Base-by-base conservation (phyloP, 805 yeast genomes). In the Middelhovenomyces tepae region DNA sequence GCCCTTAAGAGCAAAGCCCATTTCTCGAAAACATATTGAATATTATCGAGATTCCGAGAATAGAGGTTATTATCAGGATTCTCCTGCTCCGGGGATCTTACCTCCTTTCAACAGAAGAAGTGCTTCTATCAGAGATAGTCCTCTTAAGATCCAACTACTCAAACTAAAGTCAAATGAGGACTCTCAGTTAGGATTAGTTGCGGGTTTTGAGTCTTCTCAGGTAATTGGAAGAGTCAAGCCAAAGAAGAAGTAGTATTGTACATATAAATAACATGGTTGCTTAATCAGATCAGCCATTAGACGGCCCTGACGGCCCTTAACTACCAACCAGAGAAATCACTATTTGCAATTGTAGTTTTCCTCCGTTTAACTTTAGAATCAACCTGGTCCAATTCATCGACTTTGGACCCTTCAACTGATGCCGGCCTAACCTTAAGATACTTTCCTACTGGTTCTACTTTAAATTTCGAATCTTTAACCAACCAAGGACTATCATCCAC, bases 1-100 rank as follows among this genome's bases (percentile, higher is more conserved):
- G 10, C 97, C 97, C 28, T 55, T 84, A 44, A 76, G 73, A 33
- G 86, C 96, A 1, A 74, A 86, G 57, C 98, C 98, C 9, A 79
- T 78, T 6, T 75, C 73, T 46, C 74, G 82, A 59, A 79, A 83
- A 58, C 85, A 80, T 50, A 76, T 89, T 36, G 74, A 73, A 37
- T 84, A 67, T 57, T 89, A 91, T 61, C 73, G 85, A 31, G 69
- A 75, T 53, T 68, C 70, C 2, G 75, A 65, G 22, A 75, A 74
- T 50, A 71, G 85, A 45, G 98, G 98, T 5, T 89, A 84, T 53
- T 59, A 86, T 50, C 78, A 2, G 78, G 75, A 51, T 77, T 79
- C 11, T 84, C 94, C 45, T 63, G 65, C 5, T 62, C 46, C 7
- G 17, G 29, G 29, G 7, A 26, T 26, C 19, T n/a, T 26, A 5